phyloP scores from a whole-genome alignment of 2,329 filamentous ascomycete species.

The Exophiala bonariae region DNA sequence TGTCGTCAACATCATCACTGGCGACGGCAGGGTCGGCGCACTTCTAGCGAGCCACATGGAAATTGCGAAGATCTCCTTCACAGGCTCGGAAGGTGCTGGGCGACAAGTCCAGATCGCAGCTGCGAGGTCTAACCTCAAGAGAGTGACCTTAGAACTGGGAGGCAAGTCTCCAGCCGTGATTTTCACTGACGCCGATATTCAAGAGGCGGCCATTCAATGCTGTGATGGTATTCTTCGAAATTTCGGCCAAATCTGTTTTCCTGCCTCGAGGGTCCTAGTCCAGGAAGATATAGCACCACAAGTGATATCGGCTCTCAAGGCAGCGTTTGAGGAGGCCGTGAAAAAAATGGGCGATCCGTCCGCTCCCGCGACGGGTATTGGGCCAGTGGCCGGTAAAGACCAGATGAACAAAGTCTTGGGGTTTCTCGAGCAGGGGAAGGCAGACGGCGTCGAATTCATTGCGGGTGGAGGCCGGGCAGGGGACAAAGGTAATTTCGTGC shows the following conservation, averaged over 20 bases:
- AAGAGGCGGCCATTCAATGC: conserved; percentile 32
- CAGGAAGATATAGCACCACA: conserved; percentile 53
- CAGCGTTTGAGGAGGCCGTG: too few relatives aligned
- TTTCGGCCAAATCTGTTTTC: conserved; percentile 50
- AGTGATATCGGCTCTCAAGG: conserved; percentile 48
- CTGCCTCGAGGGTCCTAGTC: conserved; percentile 56
- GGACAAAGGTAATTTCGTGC: too few relatives aligned
- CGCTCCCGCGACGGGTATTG: conserved; percentile 52
- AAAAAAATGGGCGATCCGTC: conserved; percentile 20
- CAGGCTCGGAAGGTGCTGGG: conserved; percentile 32
- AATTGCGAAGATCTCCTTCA: conserved; percentile 36
- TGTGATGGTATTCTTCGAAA: conserved; percentile 53
- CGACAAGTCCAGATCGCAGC: conserved; percentile 32
- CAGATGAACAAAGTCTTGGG: conserved; percentile 62
- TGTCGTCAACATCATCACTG: conserved; percentile 38
- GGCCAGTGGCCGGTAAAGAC: conserved; percentile 64
- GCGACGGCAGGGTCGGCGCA: conserved; percentile 56
- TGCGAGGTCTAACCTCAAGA: conserved; percentile 36
- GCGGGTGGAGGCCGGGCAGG: conserved; percentile 44
- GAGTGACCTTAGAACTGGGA: conserved; percentile 36
- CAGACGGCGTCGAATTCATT: conserved; percentile 54
- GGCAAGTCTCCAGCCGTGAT: conserved; percentile 38
- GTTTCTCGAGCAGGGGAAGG: conserved; percentile 56
- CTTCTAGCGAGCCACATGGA: conserved; percentile 38
- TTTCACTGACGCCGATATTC: conserved; percentile 37